Conservation (phyloP, 257 asterid species). For the Solanum raphanifolium region DNA sequence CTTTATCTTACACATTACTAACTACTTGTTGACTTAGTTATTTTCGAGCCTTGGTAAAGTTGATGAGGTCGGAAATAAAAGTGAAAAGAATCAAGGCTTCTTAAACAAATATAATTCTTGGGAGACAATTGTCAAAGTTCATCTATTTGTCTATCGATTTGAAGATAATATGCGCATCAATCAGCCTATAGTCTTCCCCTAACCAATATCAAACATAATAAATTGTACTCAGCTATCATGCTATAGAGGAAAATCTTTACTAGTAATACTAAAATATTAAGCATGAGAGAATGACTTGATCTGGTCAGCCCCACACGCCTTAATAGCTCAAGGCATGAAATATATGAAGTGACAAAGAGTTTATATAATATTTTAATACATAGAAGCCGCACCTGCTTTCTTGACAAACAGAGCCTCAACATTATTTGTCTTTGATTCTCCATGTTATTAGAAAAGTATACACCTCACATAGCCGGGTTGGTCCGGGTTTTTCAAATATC, state of each 20-base stretch:
- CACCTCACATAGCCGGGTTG: too few species aligned
- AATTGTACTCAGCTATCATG: not conserved
- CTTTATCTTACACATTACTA: not conserved
- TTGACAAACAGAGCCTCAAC: slow-evolving; percentile 20
- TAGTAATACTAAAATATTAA: not conserved
- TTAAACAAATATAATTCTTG: not conserved
- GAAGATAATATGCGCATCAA: not conserved
- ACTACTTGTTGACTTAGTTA: not conserved
- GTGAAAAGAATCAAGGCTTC: not conserved
- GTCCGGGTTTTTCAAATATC: too few species aligned
- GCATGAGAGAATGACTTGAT: not conserved
- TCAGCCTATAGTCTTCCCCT: not conserved
- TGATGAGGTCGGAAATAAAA: not conserved
- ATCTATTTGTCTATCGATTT: not conserved
- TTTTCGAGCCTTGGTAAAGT: not conserved
- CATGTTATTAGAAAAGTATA: not conserved
- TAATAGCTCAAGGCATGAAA: not conserved
- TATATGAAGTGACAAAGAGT: not conserved
- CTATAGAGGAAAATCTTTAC: not conserved
- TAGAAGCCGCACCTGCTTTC: slow-evolving; percentile 33
- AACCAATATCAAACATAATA: not conserved
- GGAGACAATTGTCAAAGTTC: not conserved
- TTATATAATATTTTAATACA: not conserved
- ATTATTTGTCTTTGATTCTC: not conserved
- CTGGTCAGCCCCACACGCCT: not conserved